Base-by-base conservation (phyloP, 305 asterid species). In the Coffea humblotiana region DNA sequence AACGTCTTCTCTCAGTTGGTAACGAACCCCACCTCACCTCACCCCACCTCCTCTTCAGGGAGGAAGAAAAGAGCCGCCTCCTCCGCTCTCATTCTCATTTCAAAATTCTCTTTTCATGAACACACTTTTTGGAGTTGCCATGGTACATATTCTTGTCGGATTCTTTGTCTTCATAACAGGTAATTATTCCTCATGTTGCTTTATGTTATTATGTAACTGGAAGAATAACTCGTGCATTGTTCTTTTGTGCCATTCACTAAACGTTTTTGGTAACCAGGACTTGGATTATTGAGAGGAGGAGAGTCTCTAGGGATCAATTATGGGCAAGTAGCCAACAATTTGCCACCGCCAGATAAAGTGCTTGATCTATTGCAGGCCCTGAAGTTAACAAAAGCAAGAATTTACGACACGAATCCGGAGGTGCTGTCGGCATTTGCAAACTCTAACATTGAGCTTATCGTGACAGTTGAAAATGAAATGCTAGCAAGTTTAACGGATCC, bases 291-390 rank as follows among this genome's bases (percentile, higher is more conserved):
- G 7, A 74, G 71, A 82, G 81, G 75, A 75, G 96, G 81, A 29
- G 85, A 85, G 75, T 88, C 95, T 16, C 82, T 95, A 74, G 99
- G 99, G 79, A 92, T 95, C 67, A 95, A 95, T 80, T 95, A 95
- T 80, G 99, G 99, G 47, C 97, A 93, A 81, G 96, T 95, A 9
- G 99, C 77, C n/a, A 90, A 95, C 94, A 89, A 95, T 52, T 83
- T 95, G 35, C 98, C 97, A 0, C 79, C 90, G n/a, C 99, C 99
- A 18, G 91, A 85, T 37, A 86, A n/a, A 47, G 98, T 89, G 0
- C 86, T 93, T 2, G 80, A 87, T 14, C 95, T 95, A 74, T 78
- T 95, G 21, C 92, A 88, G 13, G 87, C 96, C 0, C 91, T 92
- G 2, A 85, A 79, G 84, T 73, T 95, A 23, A 79, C 92, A 3